phyloP scores from a whole-genome alignment of 441 rosid species.

The Erysimum pusillum region DNA sequence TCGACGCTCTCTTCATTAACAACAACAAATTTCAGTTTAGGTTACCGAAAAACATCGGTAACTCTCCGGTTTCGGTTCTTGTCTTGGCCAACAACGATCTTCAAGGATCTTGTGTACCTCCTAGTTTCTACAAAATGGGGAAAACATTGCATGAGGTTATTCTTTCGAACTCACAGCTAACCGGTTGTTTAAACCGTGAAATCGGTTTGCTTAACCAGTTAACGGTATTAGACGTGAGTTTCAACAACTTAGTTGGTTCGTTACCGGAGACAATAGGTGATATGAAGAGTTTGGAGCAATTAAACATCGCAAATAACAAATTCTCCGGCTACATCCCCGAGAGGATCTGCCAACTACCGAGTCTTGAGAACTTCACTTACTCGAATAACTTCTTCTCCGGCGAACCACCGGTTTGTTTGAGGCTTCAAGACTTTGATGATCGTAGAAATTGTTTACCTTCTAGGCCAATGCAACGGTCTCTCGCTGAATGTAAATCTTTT shows the following conservation, averaged over 20 bases:
- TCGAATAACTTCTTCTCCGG: conserved; percentile 70
- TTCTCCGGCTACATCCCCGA: conserved; percentile 71
- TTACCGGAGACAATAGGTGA: conserved; percentile 70
- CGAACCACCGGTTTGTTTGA: conserved; percentile 69
- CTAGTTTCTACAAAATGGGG: conserved; percentile 71
- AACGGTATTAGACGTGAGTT: conserved; percentile 77
- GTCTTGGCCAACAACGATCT: conserved; percentile 74
- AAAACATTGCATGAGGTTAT: conserved; percentile 63
- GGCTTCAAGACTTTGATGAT: conserved; percentile 62
- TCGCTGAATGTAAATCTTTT: conserved; percentile 61
- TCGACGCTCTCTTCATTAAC: conserved; percentile 88
- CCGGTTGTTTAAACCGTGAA: conserved; percentile 71
- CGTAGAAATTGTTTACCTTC: conserved; percentile 64
- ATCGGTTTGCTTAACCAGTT: conserved; percentile 62
- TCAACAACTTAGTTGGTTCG: conserved; percentile 69
- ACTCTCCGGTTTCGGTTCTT: conserved; percentile 80
- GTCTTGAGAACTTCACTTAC: conserved; percentile 78
- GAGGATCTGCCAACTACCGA: conserved; percentile 69
- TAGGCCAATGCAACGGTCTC: conserved; percentile 70
- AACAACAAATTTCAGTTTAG: conserved; percentile 70
- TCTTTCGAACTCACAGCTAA: conserved; percentile 59
- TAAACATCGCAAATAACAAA: conserved; percentile 72
- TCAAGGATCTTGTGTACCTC: conserved; percentile 68
- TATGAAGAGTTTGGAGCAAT: conserved; percentile 79
- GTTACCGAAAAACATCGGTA: conserved; percentile 74